phyloP scores from a whole-genome alignment of 2,329 filamentous ascomycete genomes.

The Microdochium bolleyi region DNA sequence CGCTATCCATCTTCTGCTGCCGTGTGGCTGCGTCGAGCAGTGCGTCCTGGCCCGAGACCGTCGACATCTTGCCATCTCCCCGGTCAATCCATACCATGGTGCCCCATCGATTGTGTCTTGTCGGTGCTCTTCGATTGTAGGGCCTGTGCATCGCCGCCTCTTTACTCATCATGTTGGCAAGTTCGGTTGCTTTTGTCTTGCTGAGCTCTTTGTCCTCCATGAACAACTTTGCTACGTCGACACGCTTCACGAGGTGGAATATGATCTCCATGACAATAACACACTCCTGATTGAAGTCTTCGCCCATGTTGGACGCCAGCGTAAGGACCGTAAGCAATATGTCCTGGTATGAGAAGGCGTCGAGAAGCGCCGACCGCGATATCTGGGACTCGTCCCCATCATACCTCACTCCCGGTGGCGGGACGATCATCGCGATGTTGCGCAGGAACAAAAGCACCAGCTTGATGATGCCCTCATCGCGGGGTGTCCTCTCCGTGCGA shows the following conservation, averaged over 20 bases:
- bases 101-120: conserved; percentile 87
- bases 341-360: conserved; percentile 85
- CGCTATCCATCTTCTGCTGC: conserved; percentile 81
- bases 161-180: conserved; percentile 67
- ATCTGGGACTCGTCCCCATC: conserved; percentile 88
- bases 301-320: conserved; percentile 83
- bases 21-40: conserved; percentile 65
- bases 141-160: conserved; percentile 77
- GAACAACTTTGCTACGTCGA: conserved; percentile 78
- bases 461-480: conserved; percentile 90
- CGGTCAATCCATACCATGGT: conserved; percentile 97
- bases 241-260: conserved; percentile 86
- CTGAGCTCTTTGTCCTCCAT: conserved; percentile 68
- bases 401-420: conserved; percentile 62
- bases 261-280: conserved; percentile 84
- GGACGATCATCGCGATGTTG: conserved; percentile 79
- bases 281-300: conserved; percentile 87
- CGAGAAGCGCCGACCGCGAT: conserved; percentile 79
- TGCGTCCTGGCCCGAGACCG: conserved; percentile 81
- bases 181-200: conserved; percentile 62
- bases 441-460: conserved; percentile 82
- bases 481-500: conserved; percentile 63
- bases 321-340: conserved; percentile 81
- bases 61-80: conserved; percentile 74
- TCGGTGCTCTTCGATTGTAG: conserved; percentile 70